These are phyloP conservation scores for Pythium aquatile DNA, from an alignment of 352 stramenopile species.

Conservation along the genomic window DNA sequence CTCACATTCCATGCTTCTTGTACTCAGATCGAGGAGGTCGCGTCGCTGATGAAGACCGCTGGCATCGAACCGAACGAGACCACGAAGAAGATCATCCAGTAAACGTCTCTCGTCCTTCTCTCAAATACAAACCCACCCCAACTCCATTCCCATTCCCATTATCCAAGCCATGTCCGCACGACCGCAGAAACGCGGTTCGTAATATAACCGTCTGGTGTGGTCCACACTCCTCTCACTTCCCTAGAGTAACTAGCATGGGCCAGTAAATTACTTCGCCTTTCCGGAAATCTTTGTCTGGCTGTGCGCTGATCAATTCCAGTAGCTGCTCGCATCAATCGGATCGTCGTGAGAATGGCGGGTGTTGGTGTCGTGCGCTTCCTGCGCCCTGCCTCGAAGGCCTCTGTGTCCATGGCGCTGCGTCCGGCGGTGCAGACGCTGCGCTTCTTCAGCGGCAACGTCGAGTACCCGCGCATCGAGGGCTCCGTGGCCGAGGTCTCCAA, in stretches of 20 bases:
- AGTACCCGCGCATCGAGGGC: conserved; percentile 80
- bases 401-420: neutral
- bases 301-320: neutral
- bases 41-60: conserved; percentile 72
- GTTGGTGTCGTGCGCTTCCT: conserved; percentile 8
- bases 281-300: conserved; percentile 2
- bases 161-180: neutral
- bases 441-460: conserved; percentile 77
- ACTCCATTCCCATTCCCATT: neutral
- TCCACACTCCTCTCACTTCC: neutral
- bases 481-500: conserved; percentile 70
- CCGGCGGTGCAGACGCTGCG: conserved; percentile 22
- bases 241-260: neutral
- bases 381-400: neutral
- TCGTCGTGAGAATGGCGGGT: neutral
- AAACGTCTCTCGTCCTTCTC: conserved; percentile 14
- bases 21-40: conserved; percentile 68
- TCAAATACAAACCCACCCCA: neutral
- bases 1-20: neutral
- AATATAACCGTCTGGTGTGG: conserved; percentile 1
- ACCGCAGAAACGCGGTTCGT: neutral
- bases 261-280: neutral
- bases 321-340: neutral
- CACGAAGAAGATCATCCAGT: conserved; percentile 82
- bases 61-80: conserved; percentile 80